phyloP scores from a whole-genome alignment of 2,329 filamentous ascomycete species.

The Colletotrichum acutatum region DNA sequence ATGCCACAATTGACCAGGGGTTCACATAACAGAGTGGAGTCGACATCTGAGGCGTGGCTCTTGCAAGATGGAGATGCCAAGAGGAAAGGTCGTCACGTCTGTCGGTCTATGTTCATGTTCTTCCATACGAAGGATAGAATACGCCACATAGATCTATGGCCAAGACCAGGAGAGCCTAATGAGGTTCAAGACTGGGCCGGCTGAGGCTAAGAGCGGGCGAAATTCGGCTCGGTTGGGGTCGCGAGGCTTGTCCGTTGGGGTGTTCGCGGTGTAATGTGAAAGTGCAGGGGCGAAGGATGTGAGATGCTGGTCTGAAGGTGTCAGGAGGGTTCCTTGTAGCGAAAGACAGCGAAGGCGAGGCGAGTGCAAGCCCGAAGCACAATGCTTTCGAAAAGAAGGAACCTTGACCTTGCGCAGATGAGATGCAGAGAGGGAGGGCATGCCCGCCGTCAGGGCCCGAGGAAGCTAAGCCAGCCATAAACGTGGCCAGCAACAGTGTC shows the following conservation, averaged over 20 bases:
- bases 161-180: slow-evolving; percentile 27
- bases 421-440: not conserved
- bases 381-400: not conserved
- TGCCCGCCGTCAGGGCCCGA: not conserved
- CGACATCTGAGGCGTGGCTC: slow-evolving; percentile 14
- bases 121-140: not conserved
- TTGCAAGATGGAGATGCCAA: slow-evolving; percentile 13
- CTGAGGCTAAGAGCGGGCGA: not conserved
- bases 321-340: not conserved
- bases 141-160: slow-evolving; percentile 7
- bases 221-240: not conserved
- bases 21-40: slow-evolving; percentile 25
- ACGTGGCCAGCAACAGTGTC: not conserved
- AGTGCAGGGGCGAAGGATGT: not conserved
- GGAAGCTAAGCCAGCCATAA: not conserved
- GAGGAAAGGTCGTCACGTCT: slow-evolving; percentile 6
- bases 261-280: not conserved
- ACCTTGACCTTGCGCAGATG: not conserved
- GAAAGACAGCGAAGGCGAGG: not conserved
- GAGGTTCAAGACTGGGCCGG: slow-evolving; percentile 20
- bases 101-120: not conserved
- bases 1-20: slow-evolving; percentile 29
- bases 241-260: not conserved
- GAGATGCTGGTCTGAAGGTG: not conserved
- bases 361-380: not conserved